Conservation (phyloP, 2,329 filamentous ascomycete genomes). For the Fusarium sp. region DNA sequence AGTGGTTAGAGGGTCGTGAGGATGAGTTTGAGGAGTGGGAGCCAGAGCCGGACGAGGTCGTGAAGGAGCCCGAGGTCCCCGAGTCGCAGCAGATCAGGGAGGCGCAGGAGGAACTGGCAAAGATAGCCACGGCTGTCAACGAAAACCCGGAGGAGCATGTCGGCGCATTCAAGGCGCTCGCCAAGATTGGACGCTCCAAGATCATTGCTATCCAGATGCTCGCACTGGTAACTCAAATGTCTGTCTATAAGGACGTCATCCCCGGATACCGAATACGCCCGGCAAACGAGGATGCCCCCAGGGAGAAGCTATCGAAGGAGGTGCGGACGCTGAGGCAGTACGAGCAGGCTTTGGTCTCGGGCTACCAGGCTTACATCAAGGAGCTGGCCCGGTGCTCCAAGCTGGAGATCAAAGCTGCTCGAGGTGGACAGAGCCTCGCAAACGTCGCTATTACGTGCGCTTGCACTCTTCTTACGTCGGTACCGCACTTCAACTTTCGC, state of each 20-base stretch:
- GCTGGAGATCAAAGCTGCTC: slow-evolving; percentile 56
- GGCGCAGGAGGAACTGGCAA: slow-evolving; percentile 93
- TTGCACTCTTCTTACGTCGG: slow-evolving; percentile 81
- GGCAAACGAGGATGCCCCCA: slow-evolving; percentile 77
- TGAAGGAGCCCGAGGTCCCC: slow-evolving; percentile 74
- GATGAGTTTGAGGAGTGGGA: slow-evolving; percentile 64
- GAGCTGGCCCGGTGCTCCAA: slow-evolving; percentile 78
- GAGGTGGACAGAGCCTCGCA: slow-evolving; percentile 65
- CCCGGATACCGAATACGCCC: slow-evolving; percentile 95
- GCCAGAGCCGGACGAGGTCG: slow-evolving; percentile 61
- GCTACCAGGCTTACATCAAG: slow-evolving; percentile 88
- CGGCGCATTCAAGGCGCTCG: slow-evolving; percentile 81
- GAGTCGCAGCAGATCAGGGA: slow-evolving; percentile 83
- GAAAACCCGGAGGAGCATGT: slow-evolving; percentile 94
- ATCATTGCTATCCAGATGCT: slow-evolving; percentile 86
- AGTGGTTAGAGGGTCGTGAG: slow-evolving; percentile 72
- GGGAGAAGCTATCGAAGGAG: slow-evolving; percentile 90
- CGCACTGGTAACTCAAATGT: slow-evolving; percentile 85
- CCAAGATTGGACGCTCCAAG: slow-evolving; percentile 76
- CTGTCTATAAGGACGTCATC: slow-evolving; percentile 95
- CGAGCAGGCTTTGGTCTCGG: slow-evolving; percentile 86
- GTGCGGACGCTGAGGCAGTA: slow-evolving; percentile 85
- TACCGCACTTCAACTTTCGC: slow-evolving; percentile 98
- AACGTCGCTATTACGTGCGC: slow-evolving; percentile 87
- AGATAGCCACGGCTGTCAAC: slow-evolving; percentile 83